These are phyloP conservation scores for Echium plantagineum DNA, from an alignment of 257 asterid species.

Conservation along the genomic window DNA sequence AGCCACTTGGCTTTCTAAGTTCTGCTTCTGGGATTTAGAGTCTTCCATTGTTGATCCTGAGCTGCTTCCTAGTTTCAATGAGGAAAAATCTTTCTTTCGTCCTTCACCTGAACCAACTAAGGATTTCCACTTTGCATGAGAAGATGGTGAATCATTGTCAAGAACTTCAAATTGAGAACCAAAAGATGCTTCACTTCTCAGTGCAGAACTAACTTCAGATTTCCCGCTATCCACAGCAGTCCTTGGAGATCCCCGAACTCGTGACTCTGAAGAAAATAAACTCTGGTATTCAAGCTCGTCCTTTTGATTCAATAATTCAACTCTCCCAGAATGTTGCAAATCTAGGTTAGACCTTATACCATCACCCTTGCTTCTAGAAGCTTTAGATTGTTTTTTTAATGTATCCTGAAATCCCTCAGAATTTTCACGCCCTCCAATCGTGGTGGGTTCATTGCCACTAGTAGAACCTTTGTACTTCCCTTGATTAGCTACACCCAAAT, in stretches of 20 bases:
- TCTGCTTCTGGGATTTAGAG: conserved; percentile 37
- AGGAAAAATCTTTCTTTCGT: conserved; percentile 21
- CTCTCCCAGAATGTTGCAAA: conserved; percentile 13
- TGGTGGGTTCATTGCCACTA: conserved; percentile 22
- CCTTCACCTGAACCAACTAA: conserved; percentile 24
- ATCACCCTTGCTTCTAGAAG: conserved; percentile 20
- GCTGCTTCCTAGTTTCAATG: conserved; percentile 18
- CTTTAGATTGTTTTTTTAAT: conserved; percentile 19
- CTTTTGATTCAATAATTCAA: conserved; percentile 26
- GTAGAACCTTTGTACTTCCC: conserved; percentile 23
- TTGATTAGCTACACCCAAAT: conserved; percentile 21
- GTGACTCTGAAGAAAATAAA: conserved; percentile 21
- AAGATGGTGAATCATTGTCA: conserved; percentile 27
- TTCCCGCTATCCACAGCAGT: conserved; percentile 1
- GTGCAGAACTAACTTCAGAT: conserved; percentile 24
- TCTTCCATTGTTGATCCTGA: conserved; percentile 33
- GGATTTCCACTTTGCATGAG: conserved; percentile 30
- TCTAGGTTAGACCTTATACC: conserved; percentile 5
- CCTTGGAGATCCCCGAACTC: conserved; percentile 24
- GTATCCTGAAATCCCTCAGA: conserved; percentile 24
- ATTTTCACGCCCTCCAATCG: conserved; percentile 13
- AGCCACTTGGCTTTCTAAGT: conserved; percentile 27
- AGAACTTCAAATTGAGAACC: conserved; percentile 34
- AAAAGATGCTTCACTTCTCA: conserved; percentile 32
- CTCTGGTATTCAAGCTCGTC: conserved; percentile 29